Evolutionary conservation across 2,329 filamentous ascomycete genomes (phyloP), one percentile per base, ranked within the genome.

Genomic region (Ceratocystis smalleyi): DNA sequence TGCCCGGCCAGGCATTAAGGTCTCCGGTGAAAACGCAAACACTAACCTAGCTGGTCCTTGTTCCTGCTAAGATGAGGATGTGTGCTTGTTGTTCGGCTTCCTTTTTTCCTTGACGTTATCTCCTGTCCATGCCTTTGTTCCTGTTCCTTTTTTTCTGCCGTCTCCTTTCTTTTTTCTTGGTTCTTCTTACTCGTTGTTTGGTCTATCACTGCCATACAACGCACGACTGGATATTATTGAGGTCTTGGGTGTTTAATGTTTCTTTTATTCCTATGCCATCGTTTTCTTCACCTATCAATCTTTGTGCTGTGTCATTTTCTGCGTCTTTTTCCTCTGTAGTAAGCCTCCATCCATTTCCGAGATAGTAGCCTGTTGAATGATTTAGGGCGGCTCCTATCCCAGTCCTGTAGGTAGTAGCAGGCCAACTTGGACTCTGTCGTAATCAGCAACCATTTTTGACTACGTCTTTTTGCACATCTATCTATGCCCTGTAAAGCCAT

Each of bases 1-100:
- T 73, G 60, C 61, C 43, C 79, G 81, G 71, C 79, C 80, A 54
- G 81, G 81, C 57, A 81, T 84, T 69, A 84, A 76, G 71, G 75
- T 84, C 68, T 76, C 76, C 43, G 77, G 80, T 24, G 82, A 84
- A 71, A 80, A 77, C 67, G 75, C 79, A 67, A 83, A 80, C 74
- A 84, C 81, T 66, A 81, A 83, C 70, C 75, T 76, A 63, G 76
- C 75, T 69, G 81, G 81, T 22, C 76, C 78, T 66, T 84, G 82
- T 74, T 78, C 77, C 70, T 84, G 81, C 75, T 84, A 79, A 70
- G 70, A 19, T 19, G 47, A 40, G 10, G 35, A 40, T 40, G 15
- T 40, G 35, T 40, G 35, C 35, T 40, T 10, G 12, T 40, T 22
- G 12, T 24, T 47, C 19, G 45, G 2, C 45, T 47, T 47, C 5